phyloP scores from a whole-genome alignment of 75 land plant species.

The Cupressus sempervirens region DNA sequence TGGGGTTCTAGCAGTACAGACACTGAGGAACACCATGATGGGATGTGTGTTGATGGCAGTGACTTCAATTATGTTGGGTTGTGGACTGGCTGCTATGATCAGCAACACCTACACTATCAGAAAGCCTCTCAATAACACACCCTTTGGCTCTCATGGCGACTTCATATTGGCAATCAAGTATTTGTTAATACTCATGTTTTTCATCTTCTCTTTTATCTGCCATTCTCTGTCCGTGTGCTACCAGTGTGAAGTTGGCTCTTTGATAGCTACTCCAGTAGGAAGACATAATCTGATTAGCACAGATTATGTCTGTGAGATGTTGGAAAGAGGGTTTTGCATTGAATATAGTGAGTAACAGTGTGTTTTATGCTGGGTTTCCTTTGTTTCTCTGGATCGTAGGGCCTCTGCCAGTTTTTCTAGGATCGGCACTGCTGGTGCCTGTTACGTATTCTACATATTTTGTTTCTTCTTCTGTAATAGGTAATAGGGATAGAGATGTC shows the following conservation, averaged over 20 bases:
- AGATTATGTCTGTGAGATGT: conserved; percentile 50
- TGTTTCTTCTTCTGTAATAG: conserved; percentile 10
- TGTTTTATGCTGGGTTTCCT: conserved; percentile 73
- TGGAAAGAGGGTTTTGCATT: conserved; percentile 55
- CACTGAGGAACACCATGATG: conserved; percentile 70
- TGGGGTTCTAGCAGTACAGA: conserved; percentile 74
- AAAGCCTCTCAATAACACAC: conserved; percentile 40
- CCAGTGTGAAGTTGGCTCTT: conserved; percentile 80
- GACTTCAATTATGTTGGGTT: conserved; percentile 58
- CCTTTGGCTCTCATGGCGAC: conserved; percentile 56
- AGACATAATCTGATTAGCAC: conserved; percentile 19
- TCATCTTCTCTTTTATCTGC: conserved; percentile 77
- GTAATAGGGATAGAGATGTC: background rate
- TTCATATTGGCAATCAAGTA: conserved; percentile 56
- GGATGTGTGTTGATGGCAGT: conserved; percentile 75
- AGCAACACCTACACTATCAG: conserved; percentile 65
- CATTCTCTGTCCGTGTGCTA: conserved; percentile 76
- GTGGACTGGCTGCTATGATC: conserved; percentile 59
- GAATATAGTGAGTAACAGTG: conserved; percentile 64
- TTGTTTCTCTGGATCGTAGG: conserved; percentile 87
- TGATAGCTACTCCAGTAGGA: conserved; percentile 39
- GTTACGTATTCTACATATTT: conserved; percentile 62
- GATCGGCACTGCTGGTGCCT: conserved; percentile 47
- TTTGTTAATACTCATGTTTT: conserved; percentile 46
- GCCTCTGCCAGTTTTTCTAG: conserved; percentile 62